These are phyloP conservation scores for Cenchrus americanus DNA, from an alignment of 176 grass and related monocot genomes.

Conservation along the genomic window DNA sequence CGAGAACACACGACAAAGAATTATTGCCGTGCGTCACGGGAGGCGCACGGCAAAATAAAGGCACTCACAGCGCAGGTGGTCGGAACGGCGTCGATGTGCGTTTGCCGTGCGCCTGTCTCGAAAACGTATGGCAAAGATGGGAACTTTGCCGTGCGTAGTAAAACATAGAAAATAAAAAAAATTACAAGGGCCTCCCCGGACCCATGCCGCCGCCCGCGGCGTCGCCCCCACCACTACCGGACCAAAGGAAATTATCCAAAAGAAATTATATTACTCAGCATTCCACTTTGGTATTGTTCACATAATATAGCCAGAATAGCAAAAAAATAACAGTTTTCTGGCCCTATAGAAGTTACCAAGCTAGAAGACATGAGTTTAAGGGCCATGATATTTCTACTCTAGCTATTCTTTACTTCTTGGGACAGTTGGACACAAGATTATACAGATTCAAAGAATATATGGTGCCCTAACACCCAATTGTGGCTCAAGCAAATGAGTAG, in stretches of 20 bases:
- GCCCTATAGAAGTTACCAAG: neutral
- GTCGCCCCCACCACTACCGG: too few species aligned
- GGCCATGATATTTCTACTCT: neutral
- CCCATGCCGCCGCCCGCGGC: too few species aligned
- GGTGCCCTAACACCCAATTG: conserved; percentile 35
- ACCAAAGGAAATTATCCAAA: neutral
- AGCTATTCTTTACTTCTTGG: neutral
- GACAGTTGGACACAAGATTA: neutral
- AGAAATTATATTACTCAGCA: neutral
- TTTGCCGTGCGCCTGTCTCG: too few species aligned
- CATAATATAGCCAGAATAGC: neutral
- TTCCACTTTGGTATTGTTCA: neutral
- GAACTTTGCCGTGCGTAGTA: too few species aligned
- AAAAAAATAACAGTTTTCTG: neutral
- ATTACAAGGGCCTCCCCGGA: too few species aligned
- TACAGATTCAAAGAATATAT: neutral
- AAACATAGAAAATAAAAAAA: too few species aligned
- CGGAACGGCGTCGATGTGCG: too few species aligned
- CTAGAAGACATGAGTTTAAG: neutral
- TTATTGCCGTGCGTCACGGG: too few species aligned
- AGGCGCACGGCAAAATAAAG: too few species aligned
- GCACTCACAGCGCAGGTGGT: too few species aligned
- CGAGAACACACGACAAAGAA: too few species aligned
- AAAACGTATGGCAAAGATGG: too few species aligned
- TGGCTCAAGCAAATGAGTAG: conserved; percentile 73